Base-by-base conservation (phyloP, 2,329 filamentous ascomycete species). In the Colletotrichum tropicale region DNA sequence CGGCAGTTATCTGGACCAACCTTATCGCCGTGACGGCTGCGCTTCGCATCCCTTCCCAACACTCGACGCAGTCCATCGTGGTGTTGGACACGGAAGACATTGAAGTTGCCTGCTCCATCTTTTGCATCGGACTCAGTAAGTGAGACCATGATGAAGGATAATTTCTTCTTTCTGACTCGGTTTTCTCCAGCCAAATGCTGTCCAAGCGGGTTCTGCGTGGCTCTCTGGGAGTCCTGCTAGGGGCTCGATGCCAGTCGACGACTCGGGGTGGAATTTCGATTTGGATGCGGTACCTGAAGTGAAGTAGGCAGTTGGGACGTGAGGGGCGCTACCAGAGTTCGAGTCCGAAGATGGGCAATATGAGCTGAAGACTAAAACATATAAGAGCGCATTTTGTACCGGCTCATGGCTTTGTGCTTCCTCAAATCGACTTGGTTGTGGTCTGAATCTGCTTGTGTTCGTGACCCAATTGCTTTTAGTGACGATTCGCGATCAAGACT, bases 341-440 rank as follows among this genome's bases (percentile, higher is more conserved):
- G 2, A 8, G 43, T 3, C n/a, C 3, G 3, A 13, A 3, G n/a
- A 13, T 21, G 1, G 38, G 38, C 38, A 3, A n/a, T 12, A 9
- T 48, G 43, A 7, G 1, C 8, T 1, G 43, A 52, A 52, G 6
- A 52, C 12, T 5, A n/a, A 6, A 13, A 52, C 21, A 21, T 52
- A 48, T 5, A 21, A 52, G 43, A 4, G n/a, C n/a, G 43, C n/a
- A 6, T 21, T 4, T 21, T 52, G 10, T 21, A 52, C 10, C 43
- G 43, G n/a, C n/a, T 13, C 10, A 21, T 52, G 12, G 10, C 43
- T 52, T 2, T 52, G n/a, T 52, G 6, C 43, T 52, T 52, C 43
- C 21, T 13, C 43, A 48, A 43, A 43, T 43, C 0, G 36, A 9
- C 16, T 43, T 18, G 36, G 36, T 9, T 38, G 36, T 38, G 18